A percentile compares a stretch with the other conserved stretches of the same genome.
phyloP scores from a whole-genome alignment of 75 land plant species.

The Azolla pinnata region DNA sequence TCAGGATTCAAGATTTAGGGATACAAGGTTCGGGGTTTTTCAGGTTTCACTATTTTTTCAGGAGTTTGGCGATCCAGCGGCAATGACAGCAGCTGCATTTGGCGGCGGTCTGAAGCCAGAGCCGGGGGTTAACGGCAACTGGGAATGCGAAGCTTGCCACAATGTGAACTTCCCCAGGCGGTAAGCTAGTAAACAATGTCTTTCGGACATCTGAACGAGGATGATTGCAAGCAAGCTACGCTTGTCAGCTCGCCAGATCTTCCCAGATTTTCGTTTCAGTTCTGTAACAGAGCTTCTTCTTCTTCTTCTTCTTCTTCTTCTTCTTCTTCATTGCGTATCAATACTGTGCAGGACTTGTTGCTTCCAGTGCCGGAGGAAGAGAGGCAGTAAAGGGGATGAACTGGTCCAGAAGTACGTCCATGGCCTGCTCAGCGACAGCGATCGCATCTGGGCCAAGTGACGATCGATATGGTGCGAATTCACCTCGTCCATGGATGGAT shows the following conservation, averaged over 20 bases:
- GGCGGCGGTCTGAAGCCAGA: conserved; percentile 29
- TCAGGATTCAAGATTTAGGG: no score
- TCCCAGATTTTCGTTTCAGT: no score
- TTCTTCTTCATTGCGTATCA: no score
- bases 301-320: no score
- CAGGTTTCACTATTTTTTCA: no score
- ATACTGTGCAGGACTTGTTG: conserved; percentile 25
- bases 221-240: no score
- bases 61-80: conserved; percentile 35
- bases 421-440: conserved; percentile 14
- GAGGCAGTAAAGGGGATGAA: conserved; percentile 28
- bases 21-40: no score
- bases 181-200: conserved; percentile 8
- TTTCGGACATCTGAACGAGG: no score
- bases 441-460: neutral
- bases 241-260: no score
- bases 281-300: neutral
- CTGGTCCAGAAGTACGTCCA: conserved; percentile 30
- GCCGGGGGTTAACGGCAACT: conserved; percentile 29
- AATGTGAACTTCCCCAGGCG: conserved; percentile 31
- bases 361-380: conserved; percentile 32
- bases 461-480: no score
- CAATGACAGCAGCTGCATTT: conserved; percentile 25
- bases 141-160: conserved; percentile 33
- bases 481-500: no score